Conservation (phyloP, 495 filamentous ascomycete species). For the Apodospora peruviana region DNA sequence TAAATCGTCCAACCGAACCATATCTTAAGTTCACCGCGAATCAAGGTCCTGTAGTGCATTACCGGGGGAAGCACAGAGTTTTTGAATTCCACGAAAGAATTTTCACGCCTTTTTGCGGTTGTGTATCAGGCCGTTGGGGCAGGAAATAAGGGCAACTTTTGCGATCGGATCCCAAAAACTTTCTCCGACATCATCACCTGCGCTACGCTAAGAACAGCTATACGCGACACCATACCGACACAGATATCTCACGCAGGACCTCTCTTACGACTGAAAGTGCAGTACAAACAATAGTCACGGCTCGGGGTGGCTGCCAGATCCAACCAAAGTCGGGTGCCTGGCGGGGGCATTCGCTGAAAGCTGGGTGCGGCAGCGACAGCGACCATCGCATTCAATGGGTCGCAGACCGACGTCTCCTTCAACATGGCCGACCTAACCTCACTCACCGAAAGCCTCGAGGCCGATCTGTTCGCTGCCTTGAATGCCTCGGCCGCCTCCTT, state of each 20-base stretch:
- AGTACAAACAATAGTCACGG: too few species aligned
- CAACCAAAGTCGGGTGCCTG: too few species aligned
- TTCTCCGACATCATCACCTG: conserved; percentile 28
- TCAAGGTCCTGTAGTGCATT: too few species aligned
- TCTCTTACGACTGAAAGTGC: too few species aligned
- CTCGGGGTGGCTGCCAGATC: too few species aligned
- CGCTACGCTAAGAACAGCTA: conserved; percentile 8
- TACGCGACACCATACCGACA: too few species aligned
- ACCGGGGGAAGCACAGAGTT: too few species aligned
- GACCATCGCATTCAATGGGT: conserved; percentile 13
- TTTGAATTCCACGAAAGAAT: neutral
- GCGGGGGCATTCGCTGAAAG: conserved; percentile 4
- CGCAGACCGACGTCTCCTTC: neutral
- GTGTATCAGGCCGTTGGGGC: conserved; percentile 42
- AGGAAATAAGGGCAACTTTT: conserved; percentile 40
- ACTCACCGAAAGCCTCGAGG: conserved; percentile 13
- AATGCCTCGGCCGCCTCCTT: neutral
- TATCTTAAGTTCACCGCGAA: too few species aligned
- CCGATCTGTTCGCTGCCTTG: conserved; percentile 15
- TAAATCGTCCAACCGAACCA: too few species aligned
- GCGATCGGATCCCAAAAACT: conserved; percentile 34
- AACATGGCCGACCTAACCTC: conserved; percentile 13
- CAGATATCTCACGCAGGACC: too few species aligned
- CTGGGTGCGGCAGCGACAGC: too few species aligned
- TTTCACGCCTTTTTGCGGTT: conserved; percentile 14